These are phyloP conservation scores for Chlorella variabilis DNA, from an alignment of 163 green algal species.

Conservation along the genomic window DNA sequence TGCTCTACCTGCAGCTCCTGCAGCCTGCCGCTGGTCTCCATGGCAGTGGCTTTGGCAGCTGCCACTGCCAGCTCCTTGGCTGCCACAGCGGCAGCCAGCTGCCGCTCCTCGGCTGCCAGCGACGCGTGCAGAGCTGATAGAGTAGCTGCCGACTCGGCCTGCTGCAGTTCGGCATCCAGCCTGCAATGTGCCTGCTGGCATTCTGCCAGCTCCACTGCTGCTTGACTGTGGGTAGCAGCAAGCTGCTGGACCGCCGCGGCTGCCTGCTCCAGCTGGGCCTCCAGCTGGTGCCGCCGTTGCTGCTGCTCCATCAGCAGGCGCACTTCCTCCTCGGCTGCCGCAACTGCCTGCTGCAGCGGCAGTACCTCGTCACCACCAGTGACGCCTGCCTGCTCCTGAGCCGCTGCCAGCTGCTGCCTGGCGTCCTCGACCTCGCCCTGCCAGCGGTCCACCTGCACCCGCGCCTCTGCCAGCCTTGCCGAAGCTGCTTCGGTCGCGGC, in stretches of 20 bases:
- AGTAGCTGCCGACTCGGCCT: not conserved
- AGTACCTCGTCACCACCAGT: not conserved
- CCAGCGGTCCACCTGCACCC: not conserved
- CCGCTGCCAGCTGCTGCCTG: not conserved
- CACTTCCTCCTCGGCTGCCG: not conserved
- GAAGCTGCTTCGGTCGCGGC: not conserved
- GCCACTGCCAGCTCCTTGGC: not conserved
- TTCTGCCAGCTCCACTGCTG: not conserved
- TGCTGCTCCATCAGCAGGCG: not conserved
- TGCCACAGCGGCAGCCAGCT: not conserved
- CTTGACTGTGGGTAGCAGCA: not conserved
- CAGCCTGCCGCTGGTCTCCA: not conserved
- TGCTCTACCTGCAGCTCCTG: not conserved
- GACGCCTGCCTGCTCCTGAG: not conserved
- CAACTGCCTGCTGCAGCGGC: not conserved
- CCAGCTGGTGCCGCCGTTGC: not conserved
- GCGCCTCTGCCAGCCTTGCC: not conserved
- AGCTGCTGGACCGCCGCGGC: not conserved
- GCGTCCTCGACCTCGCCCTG: not conserved
- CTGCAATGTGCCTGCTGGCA: not conserved
- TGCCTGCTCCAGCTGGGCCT: not conserved
- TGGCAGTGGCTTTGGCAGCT: not conserved
- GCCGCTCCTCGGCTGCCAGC: not conserved
- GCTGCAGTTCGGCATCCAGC: conserved; percentile 4
- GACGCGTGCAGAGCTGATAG: not conserved